These are phyloP conservation scores for Fusarium sarcochroum DNA, from an alignment of 2,329 filamentous ascomycete species.

Conservation along the genomic window DNA sequence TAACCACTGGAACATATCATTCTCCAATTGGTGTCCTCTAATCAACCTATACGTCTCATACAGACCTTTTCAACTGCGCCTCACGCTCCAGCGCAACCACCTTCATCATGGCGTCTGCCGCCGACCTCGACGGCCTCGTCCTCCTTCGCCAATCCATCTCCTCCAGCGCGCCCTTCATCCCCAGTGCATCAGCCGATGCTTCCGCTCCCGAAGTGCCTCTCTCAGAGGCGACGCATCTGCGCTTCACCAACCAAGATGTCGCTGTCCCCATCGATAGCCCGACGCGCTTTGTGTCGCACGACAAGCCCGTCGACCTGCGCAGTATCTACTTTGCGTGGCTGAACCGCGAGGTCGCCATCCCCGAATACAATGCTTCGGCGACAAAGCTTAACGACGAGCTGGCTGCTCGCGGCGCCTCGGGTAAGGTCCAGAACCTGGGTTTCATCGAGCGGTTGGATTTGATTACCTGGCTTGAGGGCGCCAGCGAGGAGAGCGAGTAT, in stretches of 20 bases:
- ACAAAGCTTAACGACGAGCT: slow-evolving; percentile 86
- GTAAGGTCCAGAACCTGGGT: slow-evolving; percentile 86
- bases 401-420: slow-evolving; percentile 69
- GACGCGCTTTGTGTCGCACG: slow-evolving; percentile 89
- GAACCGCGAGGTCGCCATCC: slow-evolving; percentile 90
- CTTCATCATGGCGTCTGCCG: slow-evolving; percentile 66
- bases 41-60: not conserved
- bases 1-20: not conserved
- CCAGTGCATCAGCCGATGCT: slow-evolving; percentile 78
- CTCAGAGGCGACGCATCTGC: slow-evolving; percentile 82
- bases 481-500: slow-evolving; percentile 90
- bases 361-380: slow-evolving; percentile 90
- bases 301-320: slow-evolving; percentile 84
- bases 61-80: not conserved
- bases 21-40: not conserved
- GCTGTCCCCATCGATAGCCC: slow-evolving; percentile 78
- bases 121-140: slow-evolving; percentile 81
- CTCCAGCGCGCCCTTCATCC: slow-evolving; percentile 76
- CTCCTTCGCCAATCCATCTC: slow-evolving; percentile 88
- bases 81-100: slow-evolving; percentile 18
- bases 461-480: slow-evolving; percentile 93
- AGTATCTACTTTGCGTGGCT: slow-evolving; percentile 97
- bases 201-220: slow-evolving; percentile 74
- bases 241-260: slow-evolving; percentile 75
- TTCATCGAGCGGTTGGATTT: slow-evolving; percentile 94